phyloP scores from a whole-genome alignment of 1,139 yeast species.

The Meyerozyma elateridarum region DNA sequence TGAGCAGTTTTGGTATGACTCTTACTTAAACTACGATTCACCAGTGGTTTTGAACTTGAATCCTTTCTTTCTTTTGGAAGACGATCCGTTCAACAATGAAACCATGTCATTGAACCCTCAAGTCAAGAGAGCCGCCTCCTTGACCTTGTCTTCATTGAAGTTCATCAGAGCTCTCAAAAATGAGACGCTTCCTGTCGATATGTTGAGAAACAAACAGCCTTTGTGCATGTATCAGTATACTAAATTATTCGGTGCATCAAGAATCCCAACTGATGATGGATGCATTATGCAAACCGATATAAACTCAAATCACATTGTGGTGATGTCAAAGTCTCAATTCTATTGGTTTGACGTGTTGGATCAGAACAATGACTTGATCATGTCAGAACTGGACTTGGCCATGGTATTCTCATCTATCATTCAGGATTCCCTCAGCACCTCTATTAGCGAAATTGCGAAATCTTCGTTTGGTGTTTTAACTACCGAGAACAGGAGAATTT shows the following conservation, averaged over 20 bases:
- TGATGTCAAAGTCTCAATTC: slow-evolving; percentile 81
- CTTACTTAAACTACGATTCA: slow-evolving; percentile 79
- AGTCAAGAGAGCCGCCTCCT: slow-evolving; percentile 76
- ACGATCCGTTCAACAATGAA: slow-evolving; percentile 81
- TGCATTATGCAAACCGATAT: slow-evolving; percentile 82
- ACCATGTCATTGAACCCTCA: slow-evolving; percentile 52
- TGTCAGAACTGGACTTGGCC: slow-evolving; percentile 70
- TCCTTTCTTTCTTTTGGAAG: slow-evolving; percentile 84
- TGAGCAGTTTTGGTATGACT: slow-evolving; percentile 92
- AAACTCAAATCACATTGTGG: slow-evolving; percentile 73
- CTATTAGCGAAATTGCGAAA: slow-evolving; percentile 65
- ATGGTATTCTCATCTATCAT: slow-evolving; percentile 72
- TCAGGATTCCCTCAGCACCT: slow-evolving; percentile 61
- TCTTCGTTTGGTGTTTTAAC: slow-evolving; percentile 86
- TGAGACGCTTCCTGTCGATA: slow-evolving; percentile 72
- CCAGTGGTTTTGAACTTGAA: slow-evolving; percentile 85
- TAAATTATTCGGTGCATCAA: slow-evolving; percentile 77
- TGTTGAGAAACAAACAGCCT: slow-evolving; percentile 56
- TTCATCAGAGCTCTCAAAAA: slow-evolving; percentile 75
- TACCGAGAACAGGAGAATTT: slow-evolving; percentile 78
- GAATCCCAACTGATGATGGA: slow-evolving; percentile 76
- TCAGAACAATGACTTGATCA: slow-evolving; percentile 58
- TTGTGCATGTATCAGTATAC: slow-evolving; percentile 89
- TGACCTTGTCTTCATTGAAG: slow-evolving; percentile 70
- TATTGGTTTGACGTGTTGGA: slow-evolving; percentile 93